These are phyloP conservation scores for Suillus bovinus DNA, from an alignment of 768 basidiomycete genomes.

Conservation along the genomic window DNA sequence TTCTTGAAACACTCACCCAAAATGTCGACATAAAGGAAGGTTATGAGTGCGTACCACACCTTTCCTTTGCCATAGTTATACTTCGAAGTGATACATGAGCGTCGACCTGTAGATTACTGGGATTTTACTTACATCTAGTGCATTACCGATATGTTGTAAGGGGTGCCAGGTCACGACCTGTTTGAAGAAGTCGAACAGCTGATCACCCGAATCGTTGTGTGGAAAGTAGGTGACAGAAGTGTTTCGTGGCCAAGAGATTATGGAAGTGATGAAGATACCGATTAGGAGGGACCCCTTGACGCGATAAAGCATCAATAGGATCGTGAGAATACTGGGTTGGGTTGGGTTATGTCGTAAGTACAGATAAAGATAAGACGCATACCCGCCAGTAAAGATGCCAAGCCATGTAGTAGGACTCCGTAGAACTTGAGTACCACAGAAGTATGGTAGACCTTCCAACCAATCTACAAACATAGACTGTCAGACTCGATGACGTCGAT, in stretches of 20 bases:
- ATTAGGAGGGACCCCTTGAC: constrained; percentile 81
- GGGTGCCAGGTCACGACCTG: constrained; percentile 77
- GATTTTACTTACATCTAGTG: constrained; percentile 53
- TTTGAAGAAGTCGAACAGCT: constrained; percentile 82
- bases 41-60: constrained; percentile 87
- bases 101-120: background rate
- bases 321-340: constrained; percentile 64
- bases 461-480: constrained; percentile 38
- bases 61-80: constrained; percentile 58
- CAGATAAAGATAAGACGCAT: constrained; percentile 21
- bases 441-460: constrained; percentile 48
- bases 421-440: constrained; percentile 64
- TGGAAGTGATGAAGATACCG: constrained; percentile 81
- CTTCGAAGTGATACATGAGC: constrained; percentile 32
- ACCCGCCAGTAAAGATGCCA: constrained; percentile 86
- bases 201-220: constrained; percentile 64
- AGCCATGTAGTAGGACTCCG: constrained; percentile 83
- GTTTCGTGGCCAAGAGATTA: constrained; percentile 87
- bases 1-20: constrained; percentile 46
- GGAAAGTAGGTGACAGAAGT: constrained; percentile 84
- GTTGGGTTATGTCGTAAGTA: constrained; percentile 7
- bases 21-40: constrained; percentile 89
- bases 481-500: constrained; percentile 14
- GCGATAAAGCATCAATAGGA: constrained; percentile 82
- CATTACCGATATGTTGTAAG: constrained; percentile 61